phyloP scores from a whole-genome alignment of 257 asterid species.

The Cinchona pubescens region DNA sequence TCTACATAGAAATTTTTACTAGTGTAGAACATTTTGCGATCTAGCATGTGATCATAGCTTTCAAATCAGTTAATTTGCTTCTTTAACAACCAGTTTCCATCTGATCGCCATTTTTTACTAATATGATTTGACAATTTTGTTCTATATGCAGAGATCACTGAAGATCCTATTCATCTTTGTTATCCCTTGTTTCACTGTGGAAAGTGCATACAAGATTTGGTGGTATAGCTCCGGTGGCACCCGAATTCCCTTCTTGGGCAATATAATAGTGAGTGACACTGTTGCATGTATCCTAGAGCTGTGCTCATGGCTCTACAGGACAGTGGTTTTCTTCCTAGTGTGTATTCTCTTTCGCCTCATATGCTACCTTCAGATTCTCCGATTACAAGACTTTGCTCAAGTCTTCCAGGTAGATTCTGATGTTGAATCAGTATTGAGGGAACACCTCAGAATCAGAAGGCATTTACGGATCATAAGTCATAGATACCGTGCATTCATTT shows the following conservation, averaged over 20 bases:
- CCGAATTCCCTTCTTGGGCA: slow-evolving; percentile 74
- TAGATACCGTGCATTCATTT: slow-evolving; percentile 66
- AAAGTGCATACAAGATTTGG: slow-evolving; percentile 79
- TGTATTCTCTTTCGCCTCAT: slow-evolving; percentile 84
- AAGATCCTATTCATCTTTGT: slow-evolving; percentile 74
- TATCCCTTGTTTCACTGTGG: slow-evolving; percentile 79
- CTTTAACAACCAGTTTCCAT: background rate
- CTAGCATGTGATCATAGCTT: background rate
- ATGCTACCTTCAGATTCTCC: slow-evolving; percentile 89
- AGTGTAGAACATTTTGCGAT: background rate
- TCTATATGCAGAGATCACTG: slow-evolving; percentile 64
- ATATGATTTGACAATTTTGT: background rate
- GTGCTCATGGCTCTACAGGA: slow-evolving; percentile 89
- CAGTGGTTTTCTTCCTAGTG: slow-evolving; percentile 77
- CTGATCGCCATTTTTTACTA: background rate
- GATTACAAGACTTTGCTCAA: slow-evolving; percentile 73
- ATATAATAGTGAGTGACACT: slow-evolving; percentile 62
- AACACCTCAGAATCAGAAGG: slow-evolving; percentile 84
- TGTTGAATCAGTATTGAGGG: slow-evolving; percentile 68
- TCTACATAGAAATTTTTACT: no score
- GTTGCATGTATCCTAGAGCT: slow-evolving; percentile 83
- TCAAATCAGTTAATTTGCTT: background rate
- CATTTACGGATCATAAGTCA: slow-evolving; percentile 85
- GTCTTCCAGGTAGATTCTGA: slow-evolving; percentile 67
- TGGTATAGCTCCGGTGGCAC: slow-evolving; percentile 89